These are phyloP conservation scores for Carpinus fangiana DNA, from an alignment of 306 rosid species.

Conservation along the genomic window DNA sequence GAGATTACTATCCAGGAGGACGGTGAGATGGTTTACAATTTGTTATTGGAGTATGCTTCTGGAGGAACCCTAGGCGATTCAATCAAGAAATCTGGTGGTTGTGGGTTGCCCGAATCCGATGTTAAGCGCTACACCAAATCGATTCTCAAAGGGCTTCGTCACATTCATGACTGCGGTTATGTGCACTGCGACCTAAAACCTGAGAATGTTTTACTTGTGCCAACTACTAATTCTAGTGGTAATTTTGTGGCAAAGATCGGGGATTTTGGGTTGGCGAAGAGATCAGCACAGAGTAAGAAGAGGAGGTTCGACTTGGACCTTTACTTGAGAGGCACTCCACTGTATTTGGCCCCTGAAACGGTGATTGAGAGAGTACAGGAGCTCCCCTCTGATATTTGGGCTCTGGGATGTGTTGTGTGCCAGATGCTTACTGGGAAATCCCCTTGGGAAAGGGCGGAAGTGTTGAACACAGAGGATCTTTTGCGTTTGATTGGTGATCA, in stretches of 20 bases:
- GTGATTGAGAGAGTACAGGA: conserved; percentile 7
- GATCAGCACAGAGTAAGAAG: neutral
- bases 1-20: conserved; percentile 11
- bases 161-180: conserved; percentile 10
- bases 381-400: conserved; percentile 33
- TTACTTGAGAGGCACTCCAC: conserved; percentile 25
- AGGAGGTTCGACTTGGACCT: neutral
- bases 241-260: conserved; percentile 22
- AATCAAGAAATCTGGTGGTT: conserved; percentile 8
- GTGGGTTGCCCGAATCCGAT: conserved; percentile 18
- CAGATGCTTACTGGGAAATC: conserved; percentile 24
- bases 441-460: conserved; percentile 14
- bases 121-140: conserved; percentile 22
- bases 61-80: conserved; percentile 25
- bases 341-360: conserved; percentile 31
- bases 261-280: conserved; percentile 32
- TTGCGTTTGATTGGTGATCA: neutral
- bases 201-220: conserved; percentile 20
- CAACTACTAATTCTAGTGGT: neutral
- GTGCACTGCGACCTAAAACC: conserved; percentile 40
- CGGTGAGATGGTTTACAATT: conserved; percentile 22
- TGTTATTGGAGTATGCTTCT: conserved; percentile 30
- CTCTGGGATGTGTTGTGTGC: conserved; percentile 28
- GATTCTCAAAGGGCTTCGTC: conserved; percentile 24
- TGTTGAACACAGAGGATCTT: neutral